Evolutionary conservation across 2,329 filamentous ascomycete species (phyloP).

Genomic region (Coniochaeta pulveracea): DNA sequence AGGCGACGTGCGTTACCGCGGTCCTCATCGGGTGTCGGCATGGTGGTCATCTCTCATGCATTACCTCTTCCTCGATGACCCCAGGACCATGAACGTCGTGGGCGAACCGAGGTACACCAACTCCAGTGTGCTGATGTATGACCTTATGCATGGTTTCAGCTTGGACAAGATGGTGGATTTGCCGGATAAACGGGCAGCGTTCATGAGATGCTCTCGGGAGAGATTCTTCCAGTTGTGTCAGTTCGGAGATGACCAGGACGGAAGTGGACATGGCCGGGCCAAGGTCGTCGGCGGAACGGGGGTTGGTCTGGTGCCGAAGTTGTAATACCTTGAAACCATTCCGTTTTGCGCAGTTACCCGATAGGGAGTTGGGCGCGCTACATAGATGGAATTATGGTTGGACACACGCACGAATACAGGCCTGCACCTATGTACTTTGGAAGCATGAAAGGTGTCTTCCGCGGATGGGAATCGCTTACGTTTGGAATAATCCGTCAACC

Average conservation of each 20-base stretch:
- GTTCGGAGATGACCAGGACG: slow-evolving; percentile 40
- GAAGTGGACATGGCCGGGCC: no score
- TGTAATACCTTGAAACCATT: slow-evolving; percentile 27
- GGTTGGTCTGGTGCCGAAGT: slow-evolving; percentile 41
- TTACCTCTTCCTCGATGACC: slow-evolving; percentile 50
- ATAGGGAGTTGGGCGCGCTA: no score
- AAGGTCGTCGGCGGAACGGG: slow-evolving; percentile 43
- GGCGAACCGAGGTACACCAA: slow-evolving; percentile 67
- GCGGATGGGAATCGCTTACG: no score
- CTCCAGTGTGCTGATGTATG: slow-evolving; percentile 59
- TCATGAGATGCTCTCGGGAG: slow-evolving; percentile 53
- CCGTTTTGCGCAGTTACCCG: no score
- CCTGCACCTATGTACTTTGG: no score
- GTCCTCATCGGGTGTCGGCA: slow-evolving; percentile 47
- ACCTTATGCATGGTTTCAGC: slow-evolving; percentile 62
- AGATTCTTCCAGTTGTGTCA: slow-evolving; percentile 60
- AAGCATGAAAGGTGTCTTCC: no score
- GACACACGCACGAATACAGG: no score
- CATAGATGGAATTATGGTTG: no score
- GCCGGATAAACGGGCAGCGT: slow-evolving; percentile 59
- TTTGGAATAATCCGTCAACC: no score
- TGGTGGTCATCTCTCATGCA: slow-evolving; percentile 54
- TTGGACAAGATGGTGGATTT: slow-evolving; percentile 63
- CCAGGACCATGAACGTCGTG: slow-evolving; percentile 43
- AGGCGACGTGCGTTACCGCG: slow-evolving; percentile 47